Base-by-base conservation (phyloP, 176 grass and related monocot genomes). In the Hsuehochloa calcarea region DNA sequence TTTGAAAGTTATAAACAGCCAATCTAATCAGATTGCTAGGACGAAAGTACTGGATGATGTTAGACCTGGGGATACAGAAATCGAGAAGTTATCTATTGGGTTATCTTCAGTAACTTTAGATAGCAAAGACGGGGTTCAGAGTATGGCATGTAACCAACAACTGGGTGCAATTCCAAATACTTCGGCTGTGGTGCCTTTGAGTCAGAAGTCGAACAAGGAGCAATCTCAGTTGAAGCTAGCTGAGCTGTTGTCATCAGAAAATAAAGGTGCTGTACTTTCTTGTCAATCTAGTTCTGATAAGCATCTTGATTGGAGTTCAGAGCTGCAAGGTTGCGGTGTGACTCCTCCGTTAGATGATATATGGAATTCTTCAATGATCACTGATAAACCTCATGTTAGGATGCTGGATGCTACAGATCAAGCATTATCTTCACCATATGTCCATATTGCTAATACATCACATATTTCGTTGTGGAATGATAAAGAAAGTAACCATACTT, bases 91-190 rank as follows among this genome's bases (percentile, higher is more conserved):
- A 58, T 86, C 82, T 79, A 27, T 46, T 39, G 58, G 69, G 65
- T 76, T 95, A 41, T 90, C 88, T 75, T 93, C 89, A 79, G 69
- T 94, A 52, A 83, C 52, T 60, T 70, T 92, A 89, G 91, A 89
- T 78, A 80, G 41, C 75, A 82, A 81, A 73, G 34, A 80, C 80
- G 70, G 37, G 25, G 75, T 55, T 82, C 64, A 75, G 20, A 64
- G 20, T 52, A 74, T 56, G 51, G 58, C 26, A 51, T 59, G 60
- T 47, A 50, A 85, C 29, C 71, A 83, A 54, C 72, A 74, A 23
- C 73, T 31, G 31, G 58, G 27, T 82, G 70, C 51, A 79, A 65
- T 63, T 9, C 60, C 80, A 70, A 63, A 27, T 82, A 22, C 45
- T 40, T 77, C 84, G 23, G 65, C 37, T 60, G 54, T 64, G 5